Conservation (phyloP, 2,329 filamentous ascomycete species). For the Bipolaris victoriae region DNA sequence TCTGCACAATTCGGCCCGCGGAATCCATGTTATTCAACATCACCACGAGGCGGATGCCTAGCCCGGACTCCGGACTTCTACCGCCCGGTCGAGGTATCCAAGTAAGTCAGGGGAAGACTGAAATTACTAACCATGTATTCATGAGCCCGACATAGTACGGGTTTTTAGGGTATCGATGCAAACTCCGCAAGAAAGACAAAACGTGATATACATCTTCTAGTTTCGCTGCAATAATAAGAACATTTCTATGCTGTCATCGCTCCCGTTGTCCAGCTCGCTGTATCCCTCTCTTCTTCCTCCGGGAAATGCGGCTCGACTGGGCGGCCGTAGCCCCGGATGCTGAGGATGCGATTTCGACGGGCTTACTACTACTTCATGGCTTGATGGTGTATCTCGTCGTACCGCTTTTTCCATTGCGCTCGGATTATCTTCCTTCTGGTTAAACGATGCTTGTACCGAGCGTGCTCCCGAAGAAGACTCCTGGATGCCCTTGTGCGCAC, state of each 20-base stretch:
- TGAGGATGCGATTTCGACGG: conserved; percentile 2
- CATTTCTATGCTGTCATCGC: conserved; percentile 14
- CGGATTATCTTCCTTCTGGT: conserved; percentile 1
- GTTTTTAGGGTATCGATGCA: neutral
- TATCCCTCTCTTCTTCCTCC: conserved; percentile 9
- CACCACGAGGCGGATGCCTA: neutral
- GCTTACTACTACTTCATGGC: neutral
- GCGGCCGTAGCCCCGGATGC: conserved; percentile 5
- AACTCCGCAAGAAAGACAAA: neutral
- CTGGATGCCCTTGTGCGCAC: conserved; percentile 1
- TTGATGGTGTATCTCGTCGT: neutral
- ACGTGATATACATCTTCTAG: neutral
- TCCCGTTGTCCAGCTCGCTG: conserved; percentile 4
- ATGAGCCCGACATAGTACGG: neutral
- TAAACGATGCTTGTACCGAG: conserved; percentile 5
- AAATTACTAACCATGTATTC: neutral
- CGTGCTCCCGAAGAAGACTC: neutral
- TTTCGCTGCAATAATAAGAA: conserved; percentile 12
- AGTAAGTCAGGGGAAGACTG: neutral
- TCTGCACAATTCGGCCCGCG: neutral
- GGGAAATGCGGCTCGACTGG: conserved; percentile 9
- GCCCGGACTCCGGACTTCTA: neutral
- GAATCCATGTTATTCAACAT: neutral
- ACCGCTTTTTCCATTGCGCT: neutral
- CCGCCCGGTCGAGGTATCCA: neutral